Evolutionary conservation across 495 filamentous ascomycete species (phyloP), one percentile per base, ranked within the genome.

Genomic region (Oleoguttula mirabilis): DNA sequence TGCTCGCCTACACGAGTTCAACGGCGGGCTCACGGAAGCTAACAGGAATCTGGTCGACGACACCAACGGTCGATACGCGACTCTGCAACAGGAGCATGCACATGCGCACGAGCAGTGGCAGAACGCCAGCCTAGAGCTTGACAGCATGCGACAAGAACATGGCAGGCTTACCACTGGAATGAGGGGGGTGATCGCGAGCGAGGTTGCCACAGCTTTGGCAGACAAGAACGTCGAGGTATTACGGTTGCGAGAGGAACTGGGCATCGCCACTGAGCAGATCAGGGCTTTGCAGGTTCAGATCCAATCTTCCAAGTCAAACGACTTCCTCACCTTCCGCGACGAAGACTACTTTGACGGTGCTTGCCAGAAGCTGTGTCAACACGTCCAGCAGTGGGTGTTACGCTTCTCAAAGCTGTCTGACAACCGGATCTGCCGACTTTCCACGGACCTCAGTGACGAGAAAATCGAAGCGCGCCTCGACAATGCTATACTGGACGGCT

Each of bases 341-440:
- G 84, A 92, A 51, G 85, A 94, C 58, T 87, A 94, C 66, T 96
- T 98, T 55, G 83, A 90, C 50, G 76, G 74, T 55, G 84, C 85
- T n/a, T 95, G 88, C 62, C 84, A 94, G 55, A 76, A 88, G 57
- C 75, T 98, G 12, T 96, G 84, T 58, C 79, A 84, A 51, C 86
- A 93, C 52, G 84, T 94, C 12, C 88, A 93, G 55, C 82, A 88
- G 64, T 98, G 88, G 86, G 84, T 95, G 23, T 67, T 93, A 46
- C 83, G 88, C 55, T 98, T 96, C 67, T 94, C 86, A 42, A 94
- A 93, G 55, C 83, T 88, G 65, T 94, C 87, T 41, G 85, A 94
- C 58, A 83, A 82, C 60, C 75, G 77, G 52, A 78, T 79, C 34
- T 94, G 87, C 61, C 75, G 84, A 47, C 66, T 79, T 36, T 80